Evolutionary conservation across 257 asterid species (phyloP).

Genomic region (Capsicum pubescens): DNA sequence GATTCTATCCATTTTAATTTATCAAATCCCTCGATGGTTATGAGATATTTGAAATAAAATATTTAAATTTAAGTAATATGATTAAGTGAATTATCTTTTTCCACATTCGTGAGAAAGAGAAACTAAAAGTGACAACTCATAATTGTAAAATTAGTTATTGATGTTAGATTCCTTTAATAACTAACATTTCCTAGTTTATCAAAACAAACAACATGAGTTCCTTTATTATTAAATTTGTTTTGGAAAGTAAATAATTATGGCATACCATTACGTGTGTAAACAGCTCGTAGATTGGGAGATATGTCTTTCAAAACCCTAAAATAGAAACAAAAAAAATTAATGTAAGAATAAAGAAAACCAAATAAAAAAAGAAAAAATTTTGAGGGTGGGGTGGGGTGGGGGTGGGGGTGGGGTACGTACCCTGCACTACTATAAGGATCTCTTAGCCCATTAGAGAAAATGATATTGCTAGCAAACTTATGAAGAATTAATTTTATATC

Average conservation of each 20-base stretch:
- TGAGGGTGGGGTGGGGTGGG: no score
- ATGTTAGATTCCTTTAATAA: not conserved
- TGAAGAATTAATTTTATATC: slow-evolving; percentile 51
- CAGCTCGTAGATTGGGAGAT: slow-evolving; percentile 51
- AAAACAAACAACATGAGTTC: not conserved
- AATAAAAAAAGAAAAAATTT: not conserved
- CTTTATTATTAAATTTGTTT: not conserved
- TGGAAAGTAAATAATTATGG: not conserved
- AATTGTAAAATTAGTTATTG: not conserved
- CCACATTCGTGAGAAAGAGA: not conserved
- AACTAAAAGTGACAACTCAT: not conserved
- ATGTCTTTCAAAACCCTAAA: slow-evolving; percentile 55
- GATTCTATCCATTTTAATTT: not conserved
- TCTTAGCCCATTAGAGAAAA: slow-evolving; percentile 56
- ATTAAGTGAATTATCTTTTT: not conserved
- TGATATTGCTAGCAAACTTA: slow-evolving; percentile 52
- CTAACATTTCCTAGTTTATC: not conserved
- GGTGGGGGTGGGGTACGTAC: slow-evolving; percentile 18
- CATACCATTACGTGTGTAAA: slow-evolving; percentile 57
- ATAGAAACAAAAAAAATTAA: not conserved
- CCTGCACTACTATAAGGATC: slow-evolving; percentile 59
- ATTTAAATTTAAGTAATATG: not conserved
- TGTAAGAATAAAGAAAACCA: not conserved
- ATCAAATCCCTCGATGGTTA: not conserved
- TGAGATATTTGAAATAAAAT: not conserved